These are phyloP conservation scores for Xerocomus amazonicus DNA, from an alignment of 1,284 basidiomycete species.

Conservation along the genomic window DNA sequence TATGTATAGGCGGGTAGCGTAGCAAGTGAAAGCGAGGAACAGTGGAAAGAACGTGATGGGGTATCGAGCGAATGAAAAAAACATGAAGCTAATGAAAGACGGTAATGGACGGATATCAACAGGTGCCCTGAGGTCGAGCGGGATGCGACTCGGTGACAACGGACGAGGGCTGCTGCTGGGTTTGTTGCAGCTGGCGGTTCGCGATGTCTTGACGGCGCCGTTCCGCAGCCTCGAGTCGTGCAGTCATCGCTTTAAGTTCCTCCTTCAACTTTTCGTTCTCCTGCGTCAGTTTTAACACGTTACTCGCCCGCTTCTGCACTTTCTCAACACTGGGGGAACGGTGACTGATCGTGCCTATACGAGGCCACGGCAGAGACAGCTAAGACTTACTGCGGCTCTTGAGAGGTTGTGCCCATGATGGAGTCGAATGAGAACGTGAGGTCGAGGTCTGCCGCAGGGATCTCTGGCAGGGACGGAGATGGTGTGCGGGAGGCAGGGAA, in stretches of 20 bases:
- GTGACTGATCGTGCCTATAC: slow-evolving; percentile 25
- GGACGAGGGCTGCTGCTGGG: slow-evolving; percentile 19
- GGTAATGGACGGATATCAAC: slow-evolving; percentile 31
- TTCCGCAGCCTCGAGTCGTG: slow-evolving; percentile 70
- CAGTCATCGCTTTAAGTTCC: slow-evolving; percentile 69
- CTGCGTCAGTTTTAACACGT: slow-evolving; percentile 67
- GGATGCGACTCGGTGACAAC: slow-evolving; percentile 15
- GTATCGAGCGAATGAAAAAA: slow-evolving; percentile 22
- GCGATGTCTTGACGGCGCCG: slow-evolving; percentile 55
- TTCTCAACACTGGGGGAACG: slow-evolving; percentile 46
- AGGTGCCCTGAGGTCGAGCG: slow-evolving; percentile 15
- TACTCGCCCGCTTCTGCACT: slow-evolving; percentile 71
- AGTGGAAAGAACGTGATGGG: slow-evolving; percentile 25
- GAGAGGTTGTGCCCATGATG: slow-evolving; percentile 32
- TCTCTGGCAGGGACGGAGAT: slow-evolving; percentile 49
- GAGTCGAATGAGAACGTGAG: slow-evolving; percentile 50
- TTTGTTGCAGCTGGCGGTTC: slow-evolving; percentile 35
- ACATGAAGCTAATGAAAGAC: slow-evolving; percentile 17
- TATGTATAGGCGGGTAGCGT: neutral
- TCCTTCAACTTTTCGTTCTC: slow-evolving; percentile 76
- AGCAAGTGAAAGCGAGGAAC: slow-evolving; percentile 9
- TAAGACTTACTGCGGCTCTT: slow-evolving; percentile 35
- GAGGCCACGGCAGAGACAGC: slow-evolving; percentile 14
- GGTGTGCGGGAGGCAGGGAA: slow-evolving; percentile 23
- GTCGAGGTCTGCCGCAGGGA: slow-evolving; percentile 49